Base-by-base conservation (phyloP, 2,329 filamentous ascomycete species). In the Tolypocladium inflatum region DNA sequence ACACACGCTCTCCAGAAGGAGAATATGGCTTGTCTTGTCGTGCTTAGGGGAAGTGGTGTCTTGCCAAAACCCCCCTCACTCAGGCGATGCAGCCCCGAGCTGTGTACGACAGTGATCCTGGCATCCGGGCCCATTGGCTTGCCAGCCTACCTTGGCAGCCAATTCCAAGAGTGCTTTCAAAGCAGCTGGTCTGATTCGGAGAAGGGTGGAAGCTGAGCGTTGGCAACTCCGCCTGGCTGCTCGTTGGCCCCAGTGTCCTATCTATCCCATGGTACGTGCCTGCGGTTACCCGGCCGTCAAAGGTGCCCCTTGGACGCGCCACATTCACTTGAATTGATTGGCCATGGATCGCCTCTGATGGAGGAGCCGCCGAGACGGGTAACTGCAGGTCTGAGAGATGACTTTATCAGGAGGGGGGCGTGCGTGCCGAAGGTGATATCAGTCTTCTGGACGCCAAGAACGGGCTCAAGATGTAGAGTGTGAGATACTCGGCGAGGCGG, bases 281-380 rank as follows among this genome's bases (percentile, higher is more conserved):
- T 56, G 58, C 42, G 39, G 55, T 51, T 57, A 57, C 52, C 54
- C 57, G 53, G 41, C 37, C 59, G 48, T 57, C 55, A 58, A 57
- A 54, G 54, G 39, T 54, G 43, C 45, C 43, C 48, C 48, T 45
- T 58, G 41, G 56, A 43, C 50, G 23, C 33, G 37, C 26, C 48
- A 41, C 41, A 41, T 59, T 43, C 26, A 42, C 45, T 23, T 21
- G 10, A 45, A 30, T 38, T 58, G 51, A 57, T 59, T 54, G 51
- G 58, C n/a, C 52, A 51, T 37, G 15, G 48, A 30, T 56, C 26
- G 51, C 21, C 50, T 55, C 50, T 59, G 52, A 59, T 59, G 57
- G 38, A 61, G 62, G 57, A 58, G 57, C 57, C 62, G 52, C 54
- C 61, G 54, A 60, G 41, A 58, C 62, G 61, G 62, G 57, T 63